Evolutionary conservation across 2,329 filamentous ascomycete genomes (phyloP).

Genomic region (Botrytis medusae): DNA sequence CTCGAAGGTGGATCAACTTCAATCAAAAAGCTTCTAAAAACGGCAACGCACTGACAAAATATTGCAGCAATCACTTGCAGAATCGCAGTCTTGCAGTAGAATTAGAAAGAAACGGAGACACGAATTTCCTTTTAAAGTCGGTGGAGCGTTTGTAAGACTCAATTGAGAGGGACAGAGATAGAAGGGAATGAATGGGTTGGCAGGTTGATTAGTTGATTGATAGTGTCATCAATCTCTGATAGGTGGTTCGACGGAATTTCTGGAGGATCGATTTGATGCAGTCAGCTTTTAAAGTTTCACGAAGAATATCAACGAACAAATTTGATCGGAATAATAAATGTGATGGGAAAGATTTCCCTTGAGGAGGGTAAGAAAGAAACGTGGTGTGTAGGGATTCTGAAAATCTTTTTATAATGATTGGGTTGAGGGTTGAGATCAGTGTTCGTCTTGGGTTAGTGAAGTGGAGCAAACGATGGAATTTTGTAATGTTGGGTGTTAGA

Average conservation of each 20-base stretch:
- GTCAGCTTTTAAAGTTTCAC: constrained; percentile 14
- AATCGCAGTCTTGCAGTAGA: constrained; percentile 1
- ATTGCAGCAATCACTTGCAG: constrained; percentile 15
- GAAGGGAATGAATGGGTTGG: background rate
- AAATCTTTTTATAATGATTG: background rate
- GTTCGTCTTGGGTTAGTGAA: background rate
- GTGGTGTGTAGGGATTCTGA: constrained; percentile 15
- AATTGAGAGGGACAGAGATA: background rate
- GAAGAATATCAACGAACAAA: background rate
- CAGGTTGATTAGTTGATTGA: background rate
- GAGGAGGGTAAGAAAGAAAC: background rate
- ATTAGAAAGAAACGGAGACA: background rate
- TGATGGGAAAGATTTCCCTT: constrained; percentile 6
- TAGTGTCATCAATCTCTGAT: background rate
- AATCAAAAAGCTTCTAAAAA: constrained; percentile 7
- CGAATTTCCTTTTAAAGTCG: background rate
- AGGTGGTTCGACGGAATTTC: background rate
- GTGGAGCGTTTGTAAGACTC: background rate
- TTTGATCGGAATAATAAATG: background rate
- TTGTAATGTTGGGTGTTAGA: background rate
- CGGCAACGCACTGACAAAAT: constrained; percentile 14
- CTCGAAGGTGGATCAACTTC: constrained; percentile 21
- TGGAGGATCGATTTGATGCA: constrained; percentile 15
- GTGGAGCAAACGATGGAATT: background rate
- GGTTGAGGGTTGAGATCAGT: background rate